These are phyloP conservation scores for Acanthamoeba culbertsoni DNA, from an alignment of 208 protist genomes.

Conservation along the genomic window DNA sequence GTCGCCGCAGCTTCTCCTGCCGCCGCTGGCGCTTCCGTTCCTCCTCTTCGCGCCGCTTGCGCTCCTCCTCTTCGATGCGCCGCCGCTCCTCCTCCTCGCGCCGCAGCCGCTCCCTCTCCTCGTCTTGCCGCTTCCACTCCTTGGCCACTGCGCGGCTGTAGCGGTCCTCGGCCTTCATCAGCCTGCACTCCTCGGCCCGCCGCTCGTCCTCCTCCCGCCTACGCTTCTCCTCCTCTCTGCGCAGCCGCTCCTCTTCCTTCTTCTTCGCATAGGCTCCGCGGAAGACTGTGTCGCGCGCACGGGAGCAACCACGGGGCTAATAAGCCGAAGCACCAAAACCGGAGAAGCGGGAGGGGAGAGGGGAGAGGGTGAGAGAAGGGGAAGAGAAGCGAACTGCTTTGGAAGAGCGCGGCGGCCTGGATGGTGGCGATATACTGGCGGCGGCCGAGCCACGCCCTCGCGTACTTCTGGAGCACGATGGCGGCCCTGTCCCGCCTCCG, in stretches of 20 bases:
- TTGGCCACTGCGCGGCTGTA: not conserved
- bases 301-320: not conserved
- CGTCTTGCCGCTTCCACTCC: not conserved
- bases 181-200: not conserved
- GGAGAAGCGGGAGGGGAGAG: too few relatives aligned
- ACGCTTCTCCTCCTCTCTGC: not conserved
- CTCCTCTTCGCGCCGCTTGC: not conserved
- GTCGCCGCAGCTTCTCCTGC: not conserved
- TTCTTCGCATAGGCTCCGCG: not conserved
- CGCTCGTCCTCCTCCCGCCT: not conserved
- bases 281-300: not conserved
- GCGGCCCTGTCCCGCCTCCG: not conserved
- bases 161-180: slow-evolving; percentile 16
- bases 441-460: not conserved
- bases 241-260: not conserved
- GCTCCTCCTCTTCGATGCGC: not conserved
- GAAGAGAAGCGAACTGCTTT: not conserved
- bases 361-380: not conserved
- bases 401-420: slow-evolving; percentile 26
- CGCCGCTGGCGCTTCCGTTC: not conserved
- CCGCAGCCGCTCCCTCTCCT: not conserved
- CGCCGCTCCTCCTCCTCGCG: not conserved
- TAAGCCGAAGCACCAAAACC: too few relatives aligned
- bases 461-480: not conserved
- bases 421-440: not conserved